Conservation (phyloP, 441 rosid genomes). For the Corymbia citriodora region DNA sequence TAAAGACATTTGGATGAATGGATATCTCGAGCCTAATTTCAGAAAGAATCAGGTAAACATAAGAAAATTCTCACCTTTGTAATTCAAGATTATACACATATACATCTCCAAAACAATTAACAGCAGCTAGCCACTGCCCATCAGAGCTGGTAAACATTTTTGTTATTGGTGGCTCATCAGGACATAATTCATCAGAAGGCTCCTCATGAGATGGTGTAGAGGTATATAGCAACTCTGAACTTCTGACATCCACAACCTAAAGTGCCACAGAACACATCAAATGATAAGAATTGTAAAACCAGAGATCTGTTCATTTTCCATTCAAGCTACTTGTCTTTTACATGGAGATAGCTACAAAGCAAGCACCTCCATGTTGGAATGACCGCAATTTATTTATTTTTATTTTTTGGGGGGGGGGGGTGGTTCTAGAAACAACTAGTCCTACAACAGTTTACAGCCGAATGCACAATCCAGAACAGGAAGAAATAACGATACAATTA, state of each 20-base stretch:
- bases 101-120: conserved; percentile 90
- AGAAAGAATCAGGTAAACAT: neutral
- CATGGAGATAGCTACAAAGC: neutral
- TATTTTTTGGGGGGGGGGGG: too few relatives aligned
- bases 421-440: neutral
- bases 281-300: neutral
- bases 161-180: conserved; percentile 82
- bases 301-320: neutral
- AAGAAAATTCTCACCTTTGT: conserved; percentile 44
- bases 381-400: neutral
- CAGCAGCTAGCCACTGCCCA: conserved; percentile 91
- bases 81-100: conserved; percentile 76
- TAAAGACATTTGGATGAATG: neutral
- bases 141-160: conserved; percentile 75
- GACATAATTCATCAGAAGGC: conserved; percentile 34
- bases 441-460: neutral
- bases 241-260: conserved; percentile 64
- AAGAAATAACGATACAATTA: neutral
- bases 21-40: neutral
- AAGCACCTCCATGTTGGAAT: neutral
- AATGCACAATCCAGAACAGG: neutral
- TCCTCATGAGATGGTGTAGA: conserved; percentile 57
- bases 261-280: neutral
- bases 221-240: conserved; percentile 49
- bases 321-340: neutral